phyloP scores from a whole-genome alignment of 2,329 filamentous ascomycete genomes.

The Metarhizium rileyi region DNA sequence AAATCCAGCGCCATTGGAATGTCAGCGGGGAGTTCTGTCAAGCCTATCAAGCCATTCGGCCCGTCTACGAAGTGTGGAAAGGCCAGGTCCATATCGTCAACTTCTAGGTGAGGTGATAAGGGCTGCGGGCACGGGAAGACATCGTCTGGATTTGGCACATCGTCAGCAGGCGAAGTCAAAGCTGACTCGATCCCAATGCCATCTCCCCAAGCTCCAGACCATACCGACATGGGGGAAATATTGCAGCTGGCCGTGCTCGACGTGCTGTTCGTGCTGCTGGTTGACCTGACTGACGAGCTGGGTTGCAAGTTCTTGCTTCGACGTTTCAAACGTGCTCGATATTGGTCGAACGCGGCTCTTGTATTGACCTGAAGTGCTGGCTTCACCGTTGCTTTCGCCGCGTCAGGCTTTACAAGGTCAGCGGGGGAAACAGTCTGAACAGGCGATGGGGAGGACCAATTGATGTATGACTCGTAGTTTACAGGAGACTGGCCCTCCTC shows the following conservation, averaged over 20 bases:
- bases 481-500: background rate
- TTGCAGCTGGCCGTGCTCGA: slow-evolving; percentile 28
- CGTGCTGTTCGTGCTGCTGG: slow-evolving; percentile 28
- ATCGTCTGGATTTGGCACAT: slow-evolving; percentile 24
- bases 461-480: slow-evolving; percentile 15
- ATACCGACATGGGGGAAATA: slow-evolving; percentile 39
- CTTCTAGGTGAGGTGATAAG: slow-evolving; percentile 12
- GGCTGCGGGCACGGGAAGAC: slow-evolving; percentile 13
- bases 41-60: slow-evolving; percentile 16
- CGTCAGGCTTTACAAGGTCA: slow-evolving; percentile 14
- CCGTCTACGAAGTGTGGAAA: slow-evolving; percentile 2
- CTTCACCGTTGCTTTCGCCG: slow-evolving; percentile 13
- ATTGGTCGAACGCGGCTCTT: slow-evolving; percentile 20
- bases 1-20: slow-evolving; percentile 18
- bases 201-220: slow-evolving; percentile 29
- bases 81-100: slow-evolving; percentile 7
- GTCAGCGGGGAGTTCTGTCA: slow-evolving; percentile 35
- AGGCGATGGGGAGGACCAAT: slow-evolving; percentile 16
- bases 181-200: slow-evolving; percentile 30
- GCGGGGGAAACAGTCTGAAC: slow-evolving; percentile 16
- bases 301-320: slow-evolving; percentile 35
- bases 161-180: slow-evolving; percentile 36
- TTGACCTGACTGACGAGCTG: slow-evolving; percentile 39
- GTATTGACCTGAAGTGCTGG: slow-evolving; percentile 32
- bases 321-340: slow-evolving; percentile 18